A percentile compares a stretch with the other conserved stretches of the same genome.
Evolutionary conservation across 495 filamentous ascomycete genomes (phyloP).

Genomic region (Daldinia concentrica): DNA sequence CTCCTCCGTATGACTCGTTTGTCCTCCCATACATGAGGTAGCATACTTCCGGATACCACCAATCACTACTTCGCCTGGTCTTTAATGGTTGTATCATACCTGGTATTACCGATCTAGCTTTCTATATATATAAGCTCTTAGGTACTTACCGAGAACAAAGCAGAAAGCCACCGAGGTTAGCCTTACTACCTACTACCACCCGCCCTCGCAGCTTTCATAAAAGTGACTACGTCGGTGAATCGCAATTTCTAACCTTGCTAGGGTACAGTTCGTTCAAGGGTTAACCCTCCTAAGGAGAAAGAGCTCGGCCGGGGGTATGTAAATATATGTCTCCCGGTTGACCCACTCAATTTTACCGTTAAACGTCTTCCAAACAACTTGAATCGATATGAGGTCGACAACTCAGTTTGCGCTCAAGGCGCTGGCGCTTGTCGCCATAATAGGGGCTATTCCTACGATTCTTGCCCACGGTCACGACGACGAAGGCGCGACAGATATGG

Average conservation of each 20-base stretch:
- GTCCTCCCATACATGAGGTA: constrained; percentile 21
- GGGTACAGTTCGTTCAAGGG: constrained; percentile 8
- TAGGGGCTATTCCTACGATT: constrained; percentile 47
- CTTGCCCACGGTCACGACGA: constrained; percentile 57
- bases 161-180: constrained; percentile 14
- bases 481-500: constrained; percentile 48
- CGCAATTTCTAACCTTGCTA: constrained; percentile 5
- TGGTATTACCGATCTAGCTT: constrained; percentile 1
- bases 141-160: constrained; percentile 14
- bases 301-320: constrained; percentile 15
- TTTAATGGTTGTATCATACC: constrained; percentile 14
- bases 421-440: constrained; percentile 43
- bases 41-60: constrained; percentile 23
- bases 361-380: constrained; percentile 13
- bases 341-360: constrained; percentile 9
- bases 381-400: constrained; percentile 38
- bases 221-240: constrained; percentile 9
- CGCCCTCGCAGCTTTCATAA: constrained; percentile 6
- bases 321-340: constrained; percentile 10
- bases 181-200: background rate
- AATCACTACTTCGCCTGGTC: constrained; percentile 3
- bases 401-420: constrained; percentile 35
- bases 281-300: constrained; percentile 2
- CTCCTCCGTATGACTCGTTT: constrained; percentile 6
- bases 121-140: background rate